Evolutionary conservation across 2,329 filamentous ascomycete species (phyloP), one percentile per base, ranked within the genome.

Genomic region (Beauveria brongniartii): DNA sequence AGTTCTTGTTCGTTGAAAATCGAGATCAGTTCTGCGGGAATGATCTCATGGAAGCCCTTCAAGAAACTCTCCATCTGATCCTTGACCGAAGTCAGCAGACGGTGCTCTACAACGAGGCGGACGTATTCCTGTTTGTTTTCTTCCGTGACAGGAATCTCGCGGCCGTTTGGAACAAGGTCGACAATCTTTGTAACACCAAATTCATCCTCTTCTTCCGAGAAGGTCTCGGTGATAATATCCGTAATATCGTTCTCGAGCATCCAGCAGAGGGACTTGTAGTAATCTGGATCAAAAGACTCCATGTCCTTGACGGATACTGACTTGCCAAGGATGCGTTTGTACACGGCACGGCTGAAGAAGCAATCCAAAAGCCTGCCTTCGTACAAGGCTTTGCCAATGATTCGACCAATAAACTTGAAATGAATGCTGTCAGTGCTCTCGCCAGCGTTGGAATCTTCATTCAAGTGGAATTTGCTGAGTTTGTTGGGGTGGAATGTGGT

Each of bases 81-180:
- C 75, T 93, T 89, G 41, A 99, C 94, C 41, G 94, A 96, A 22
- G 89, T 89, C 58, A 94, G 85, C 52, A 99, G 84, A 70, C 91
- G 92, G 77, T 97, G 92, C 75, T 99, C 93, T 10, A 97, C 93
- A 51, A 99, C 90, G 55, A 92, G 81, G 62, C 93, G 91, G 60
- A 99, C 91, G 71, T 97, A 99, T 66, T 99, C 93, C 65, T 96
- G 90, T 81, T 99, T 99, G 78, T 99, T 99, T 67, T 97, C 92
- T 69, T 99, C 91, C 0, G 93, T 97, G 61, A 99, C 94, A 0
- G 91, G 82, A 64, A 97, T 90, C 72, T 97, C 92, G 70, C 90
- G 90, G 53, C 94, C 94, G 69, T 95, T 88, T 37, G 89, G 86
- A 64, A 92, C 85, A 53, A 99, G 83, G 71, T 99, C 94, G 53